phyloP scores from a whole-genome alignment of 805 yeast species.

The Wickerhamomyces xylosicus region DNA sequence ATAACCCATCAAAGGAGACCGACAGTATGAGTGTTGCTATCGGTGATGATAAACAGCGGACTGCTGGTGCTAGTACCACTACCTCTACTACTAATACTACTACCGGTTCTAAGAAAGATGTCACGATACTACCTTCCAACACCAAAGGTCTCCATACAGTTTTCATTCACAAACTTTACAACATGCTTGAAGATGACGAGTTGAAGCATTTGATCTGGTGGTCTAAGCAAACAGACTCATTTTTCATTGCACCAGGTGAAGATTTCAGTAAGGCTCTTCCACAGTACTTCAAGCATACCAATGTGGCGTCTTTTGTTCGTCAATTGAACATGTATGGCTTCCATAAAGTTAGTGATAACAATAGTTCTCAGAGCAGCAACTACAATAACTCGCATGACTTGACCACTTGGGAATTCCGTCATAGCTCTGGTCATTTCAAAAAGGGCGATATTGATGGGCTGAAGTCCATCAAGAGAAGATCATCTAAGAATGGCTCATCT shows the following conservation, averaged over 20 bases:
- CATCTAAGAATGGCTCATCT: slow-evolving; percentile 30
- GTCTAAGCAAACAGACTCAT: slow-evolving; percentile 61
- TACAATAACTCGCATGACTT: slow-evolving; percentile 5
- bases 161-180: slow-evolving; percentile 83
- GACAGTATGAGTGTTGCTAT: too few species aligned
- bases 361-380: slow-evolving; percentile 1
- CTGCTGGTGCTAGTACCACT: background rate
- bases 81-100: background rate
- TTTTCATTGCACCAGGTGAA: slow-evolving; percentile 76
- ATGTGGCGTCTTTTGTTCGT: slow-evolving; percentile 69
- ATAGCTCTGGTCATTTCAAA: slow-evolving; percentile 65
- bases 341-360: slow-evolving; percentile 44
- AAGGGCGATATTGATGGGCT: slow-evolving; percentile 73
- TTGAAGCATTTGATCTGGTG: slow-evolving; percentile 79
- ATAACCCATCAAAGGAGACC: too few species aligned
- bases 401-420: slow-evolving; percentile 78
- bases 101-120: slow-evolving; percentile 9
- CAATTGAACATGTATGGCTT: slow-evolving; percentile 80
- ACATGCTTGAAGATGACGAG: slow-evolving; percentile 75
- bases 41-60: background rate
- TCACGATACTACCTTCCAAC: slow-evolving; percentile 11
- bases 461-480: slow-evolving; percentile 69
- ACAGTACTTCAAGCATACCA: slow-evolving; percentile 69
- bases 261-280: slow-evolving; percentile 66
- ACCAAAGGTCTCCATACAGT: slow-evolving; percentile 32